Evolutionary conservation across 2,329 filamentous ascomycete species (phyloP).

Genomic region (Aspergillus niger): DNA sequence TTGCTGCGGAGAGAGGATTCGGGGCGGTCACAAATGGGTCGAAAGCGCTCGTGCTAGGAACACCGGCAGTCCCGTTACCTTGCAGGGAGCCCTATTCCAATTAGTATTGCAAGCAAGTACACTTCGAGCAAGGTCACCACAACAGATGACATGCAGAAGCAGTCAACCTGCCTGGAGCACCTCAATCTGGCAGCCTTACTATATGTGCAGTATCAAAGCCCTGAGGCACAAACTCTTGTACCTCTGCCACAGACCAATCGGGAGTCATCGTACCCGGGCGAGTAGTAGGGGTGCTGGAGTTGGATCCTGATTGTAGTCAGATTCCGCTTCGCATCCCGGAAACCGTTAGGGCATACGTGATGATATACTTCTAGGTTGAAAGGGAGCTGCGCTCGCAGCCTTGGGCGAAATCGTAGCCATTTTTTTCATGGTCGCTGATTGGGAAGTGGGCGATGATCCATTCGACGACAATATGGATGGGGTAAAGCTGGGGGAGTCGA

Average conservation of each 20-base stretch:
- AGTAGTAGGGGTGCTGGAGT: conserved; percentile 42
- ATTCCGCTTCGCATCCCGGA: neutral
- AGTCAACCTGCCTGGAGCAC: neutral
- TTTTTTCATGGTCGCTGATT: conserved; percentile 56
- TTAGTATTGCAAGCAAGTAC: conserved; percentile 19
- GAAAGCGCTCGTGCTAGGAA: conserved; percentile 55
- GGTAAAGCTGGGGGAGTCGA: conserved; percentile 94
- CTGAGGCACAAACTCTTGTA: conserved; percentile 57
- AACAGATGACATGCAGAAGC: too few species aligned
- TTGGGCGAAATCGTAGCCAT: conserved; percentile 78
- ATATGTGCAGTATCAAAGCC: conserved; percentile 52
- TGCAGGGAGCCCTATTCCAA: conserved; percentile 36
- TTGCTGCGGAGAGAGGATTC: conserved; percentile 54
- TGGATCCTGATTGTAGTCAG: conserved; percentile 42
- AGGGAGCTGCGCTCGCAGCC: conserved; percentile 77
- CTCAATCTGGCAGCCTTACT: conserved; percentile 40
- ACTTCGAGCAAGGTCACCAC: too few species aligned
- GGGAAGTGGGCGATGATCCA: conserved; percentile 33
- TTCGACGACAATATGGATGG: conserved; percentile 56
- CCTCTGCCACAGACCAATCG: conserved; percentile 49
- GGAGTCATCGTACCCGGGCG: conserved; percentile 44
- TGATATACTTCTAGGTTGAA: conserved; percentile 46
- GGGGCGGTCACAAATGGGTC: conserved; percentile 67
- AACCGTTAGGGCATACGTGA: conserved; percentile 37
- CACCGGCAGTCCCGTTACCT: conserved; percentile 52